Evolutionary conservation across 495 filamentous ascomycete genomes (phyloP).

Genomic region (Hypoxylon fragiforme): DNA sequence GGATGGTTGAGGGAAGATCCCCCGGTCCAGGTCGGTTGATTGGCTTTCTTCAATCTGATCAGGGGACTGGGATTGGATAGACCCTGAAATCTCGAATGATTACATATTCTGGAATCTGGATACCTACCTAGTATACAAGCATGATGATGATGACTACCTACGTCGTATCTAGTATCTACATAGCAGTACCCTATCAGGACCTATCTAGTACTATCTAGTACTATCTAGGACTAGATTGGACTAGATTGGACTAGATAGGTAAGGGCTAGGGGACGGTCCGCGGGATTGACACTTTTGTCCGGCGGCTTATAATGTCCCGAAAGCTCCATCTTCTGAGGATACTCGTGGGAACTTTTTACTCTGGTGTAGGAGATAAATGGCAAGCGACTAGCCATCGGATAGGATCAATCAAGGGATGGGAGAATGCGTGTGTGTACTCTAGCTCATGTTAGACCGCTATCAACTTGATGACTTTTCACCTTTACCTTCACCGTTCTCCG

Average conservation of each 20-base stretch:
- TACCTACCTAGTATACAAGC: too few relatives aligned
- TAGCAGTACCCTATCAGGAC: too few relatives aligned
- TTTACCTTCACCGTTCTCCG: conserved; percentile 5
- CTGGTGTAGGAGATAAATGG: too few relatives aligned
- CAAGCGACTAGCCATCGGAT: too few relatives aligned
- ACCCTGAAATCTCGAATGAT: conserved; percentile 6
- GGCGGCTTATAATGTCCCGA: conserved; percentile 1
- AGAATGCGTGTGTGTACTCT: conserved; percentile 1
- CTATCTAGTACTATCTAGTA: too few relatives aligned
- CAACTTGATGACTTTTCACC: conserved; percentile 4
- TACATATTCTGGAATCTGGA: too few relatives aligned
- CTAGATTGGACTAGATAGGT: too few relatives aligned
- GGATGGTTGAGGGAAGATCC: conserved; percentile 39
- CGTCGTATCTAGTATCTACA: too few relatives aligned
- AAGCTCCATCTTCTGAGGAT: not conserved
- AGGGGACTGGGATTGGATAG: conserved; percentile 6
- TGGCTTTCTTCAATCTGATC: conserved; percentile 17
- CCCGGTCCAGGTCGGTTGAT: conserved; percentile 25
- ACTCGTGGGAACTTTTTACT: too few relatives aligned
- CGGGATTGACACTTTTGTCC: not conserved
- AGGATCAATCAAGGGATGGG: conserved; percentile 9
- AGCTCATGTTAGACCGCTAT: conserved; percentile 9
- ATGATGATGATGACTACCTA: too few relatives aligned
- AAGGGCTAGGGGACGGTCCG: conserved; percentile 6
- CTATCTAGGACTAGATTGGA: too few relatives aligned